Percentiles rank a stretch among this genome's conserved stretches.
phyloP scores from a whole-genome alignment of 2,329 filamentous ascomycete species.

The Cytospora paraplurivora region DNA sequence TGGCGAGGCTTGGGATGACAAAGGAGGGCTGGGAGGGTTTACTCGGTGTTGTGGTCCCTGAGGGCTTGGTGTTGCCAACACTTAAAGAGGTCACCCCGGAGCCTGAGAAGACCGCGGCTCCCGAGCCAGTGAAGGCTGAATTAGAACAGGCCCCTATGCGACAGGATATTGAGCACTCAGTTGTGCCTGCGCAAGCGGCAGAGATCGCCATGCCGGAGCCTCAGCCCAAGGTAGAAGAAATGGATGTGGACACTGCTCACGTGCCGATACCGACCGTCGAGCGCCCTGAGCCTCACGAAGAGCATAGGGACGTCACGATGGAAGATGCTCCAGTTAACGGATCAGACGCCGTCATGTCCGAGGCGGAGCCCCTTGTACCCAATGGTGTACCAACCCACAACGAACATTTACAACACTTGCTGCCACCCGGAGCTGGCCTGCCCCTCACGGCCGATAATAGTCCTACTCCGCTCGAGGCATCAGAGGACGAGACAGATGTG shows the following conservation, averaged over 20 bases:
- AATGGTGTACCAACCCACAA: constrained; percentile 33
- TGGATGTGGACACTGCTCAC: constrained; percentile 42
- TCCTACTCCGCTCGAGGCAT: constrained; percentile 52
- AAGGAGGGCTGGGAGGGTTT: constrained; percentile 47
- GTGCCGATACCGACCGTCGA: constrained; percentile 34
- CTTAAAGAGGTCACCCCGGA: constrained; percentile 17
- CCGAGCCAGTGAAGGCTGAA: constrained; percentile 16
- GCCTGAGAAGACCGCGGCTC: constrained; percentile 31
- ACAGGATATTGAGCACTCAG: constrained; percentile 20
- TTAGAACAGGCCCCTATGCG: constrained; percentile 1
- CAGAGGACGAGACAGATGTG: constrained; percentile 57
- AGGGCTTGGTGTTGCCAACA: constrained; percentile 35
- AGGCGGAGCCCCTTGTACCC: constrained; percentile 15
- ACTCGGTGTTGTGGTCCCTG: constrained; percentile 45
- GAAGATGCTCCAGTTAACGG: constrained; percentile 35
- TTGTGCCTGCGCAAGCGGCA: constrained; percentile 29
- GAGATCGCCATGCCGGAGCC: constrained; percentile 28
- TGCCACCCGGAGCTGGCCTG: constrained; percentile 29
- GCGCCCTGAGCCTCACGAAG: constrained; percentile 28
- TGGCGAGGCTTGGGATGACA: constrained; percentile 51
- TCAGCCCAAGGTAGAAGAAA: constrained; percentile 45
- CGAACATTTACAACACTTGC: constrained; percentile 22
- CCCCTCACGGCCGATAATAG: constrained; percentile 42
- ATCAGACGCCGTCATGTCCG: constrained; percentile 13
- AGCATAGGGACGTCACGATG: constrained; percentile 42